Evolutionary conservation across 2,329 filamentous ascomycete species (phyloP), one percentile per base, ranked within the genome.

Genomic region (Calycina herbarum): DNA sequence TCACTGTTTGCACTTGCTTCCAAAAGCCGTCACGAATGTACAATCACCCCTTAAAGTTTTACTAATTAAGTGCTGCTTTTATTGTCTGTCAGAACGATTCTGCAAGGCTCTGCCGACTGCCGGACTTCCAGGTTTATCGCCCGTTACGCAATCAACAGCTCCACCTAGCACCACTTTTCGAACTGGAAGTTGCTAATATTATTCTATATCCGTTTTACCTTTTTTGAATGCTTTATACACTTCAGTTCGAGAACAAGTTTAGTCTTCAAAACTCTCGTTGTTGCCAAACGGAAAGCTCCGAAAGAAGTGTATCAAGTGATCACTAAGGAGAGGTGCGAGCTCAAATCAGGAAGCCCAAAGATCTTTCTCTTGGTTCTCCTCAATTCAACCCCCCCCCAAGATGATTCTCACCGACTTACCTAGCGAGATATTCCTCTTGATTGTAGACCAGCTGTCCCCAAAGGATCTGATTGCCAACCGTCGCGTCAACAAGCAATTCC

Each of bases 371-470:
- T 24, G 10, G 7, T 11, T 20, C 35, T 42, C 2, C 31, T 45
- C 38, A 33, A 4, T 48, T 10, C 24, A 40, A 33, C n/a, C n/a
- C 29, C 7, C 1, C 3, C 20, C 45, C n/a, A 61, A 15, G 13
- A 77, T 75, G 75, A 76, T 79, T 66, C 75, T 83, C 35, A 77
- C 76, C 10, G 75, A 79, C 17, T 77, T 89, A 48, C 86, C 86
- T n/a, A 80, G 81, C 70, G 85, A 87, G 62, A 73, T 89, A 58
- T 87, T 89, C 70, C 78, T 86, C 66, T 78, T 86, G 59, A 76
- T 89, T 63, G 66, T 84, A 42, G 77, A 72, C 2, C 73, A 82
- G 68, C 78, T 89, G 17, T 74, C 81, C 0, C 79, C 85, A 2
- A 75, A 71, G 20, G 85, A 87, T 67, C 76, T 81, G 62, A 72